Conservation (phyloP, 495 filamentous ascomycete species). For the Hypoxylon rickii region DNA sequence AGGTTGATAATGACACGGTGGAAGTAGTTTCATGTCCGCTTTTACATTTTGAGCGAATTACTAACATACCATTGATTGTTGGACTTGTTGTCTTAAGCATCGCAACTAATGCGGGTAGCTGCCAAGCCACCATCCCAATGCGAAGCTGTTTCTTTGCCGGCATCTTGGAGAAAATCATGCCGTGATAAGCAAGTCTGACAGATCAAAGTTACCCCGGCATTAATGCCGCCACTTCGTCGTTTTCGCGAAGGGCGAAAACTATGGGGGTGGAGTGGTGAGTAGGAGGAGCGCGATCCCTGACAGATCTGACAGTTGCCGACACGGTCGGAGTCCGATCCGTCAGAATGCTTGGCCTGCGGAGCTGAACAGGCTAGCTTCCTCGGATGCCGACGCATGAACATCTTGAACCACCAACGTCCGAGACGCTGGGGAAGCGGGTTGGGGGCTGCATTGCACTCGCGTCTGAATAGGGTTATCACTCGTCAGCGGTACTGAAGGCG, state of each 20-base stretch:
- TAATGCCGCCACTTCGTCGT: slow-evolving; percentile 12
- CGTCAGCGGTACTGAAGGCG: neutral
- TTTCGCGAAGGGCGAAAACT: neutral
- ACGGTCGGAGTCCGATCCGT: neutral
- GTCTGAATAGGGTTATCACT: neutral
- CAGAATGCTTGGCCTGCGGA: slow-evolving; percentile 7
- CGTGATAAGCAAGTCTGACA: neutral
- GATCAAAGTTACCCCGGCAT: neutral
- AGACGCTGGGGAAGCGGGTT: no score
- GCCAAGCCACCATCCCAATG: no score
- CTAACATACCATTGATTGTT: no score
- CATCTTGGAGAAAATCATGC: neutral
- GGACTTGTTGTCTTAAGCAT: no score
- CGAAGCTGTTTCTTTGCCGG: no score
- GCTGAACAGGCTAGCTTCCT: slow-evolving; percentile 3
- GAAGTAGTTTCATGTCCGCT: no score
- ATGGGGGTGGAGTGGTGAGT: slow-evolving; percentile 3
- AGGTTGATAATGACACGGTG: no score
- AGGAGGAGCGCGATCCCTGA: slow-evolving; percentile 16
- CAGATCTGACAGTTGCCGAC: neutral
- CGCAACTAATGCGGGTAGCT: no score
- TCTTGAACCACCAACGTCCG: no score
- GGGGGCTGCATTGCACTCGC: slow-evolving; percentile 4
- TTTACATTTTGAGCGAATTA: no score
- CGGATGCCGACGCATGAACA: slow-evolving; percentile 8